These are phyloP conservation scores for Diatrype stigma DNA, from an alignment of 2,329 filamentous ascomycete genomes.

Conservation along the genomic window DNA sequence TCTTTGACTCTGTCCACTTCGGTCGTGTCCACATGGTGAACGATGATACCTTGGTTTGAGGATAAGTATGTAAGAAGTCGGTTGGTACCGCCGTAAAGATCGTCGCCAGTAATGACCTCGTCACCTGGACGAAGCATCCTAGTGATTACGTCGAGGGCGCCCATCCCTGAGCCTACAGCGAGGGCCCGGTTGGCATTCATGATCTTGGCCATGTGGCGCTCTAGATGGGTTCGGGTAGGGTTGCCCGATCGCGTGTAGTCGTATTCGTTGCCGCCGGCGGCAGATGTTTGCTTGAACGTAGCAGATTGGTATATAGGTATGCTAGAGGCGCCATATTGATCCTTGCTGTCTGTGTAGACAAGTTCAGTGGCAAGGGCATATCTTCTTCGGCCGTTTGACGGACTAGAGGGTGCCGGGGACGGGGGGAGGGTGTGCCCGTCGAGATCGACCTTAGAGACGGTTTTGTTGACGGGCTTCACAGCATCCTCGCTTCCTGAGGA, in stretches of 20 bases:
- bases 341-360: conserved; percentile 91
- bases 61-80: conserved; percentile 88
- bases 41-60: conserved; percentile 83
- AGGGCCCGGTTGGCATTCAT: conserved; percentile 92
- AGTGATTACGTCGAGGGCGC: conserved; percentile 92
- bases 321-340: conserved; percentile 96
- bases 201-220: conserved; percentile 96
- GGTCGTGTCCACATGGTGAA: conserved; percentile 96
- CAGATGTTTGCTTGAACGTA: conserved; percentile 91
- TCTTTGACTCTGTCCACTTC: conserved; percentile 64
- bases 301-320: conserved; percentile 98
- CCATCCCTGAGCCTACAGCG: conserved; percentile 96
- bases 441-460: conserved; percentile 63
- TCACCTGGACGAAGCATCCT: conserved; percentile 86
- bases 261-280: conserved; percentile 80
- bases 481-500: conserved; percentile 28
- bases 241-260: conserved; percentile 98
- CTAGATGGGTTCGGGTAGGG: conserved; percentile 90
- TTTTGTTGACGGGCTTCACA: conserved; percentile 45
- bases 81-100: conserved; percentile 94
- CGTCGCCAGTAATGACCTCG: conserved; percentile 94
- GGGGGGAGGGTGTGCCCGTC: conserved; percentile 84
- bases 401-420: conserved; percentile 89
- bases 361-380: conserved; percentile 95
- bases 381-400: conserved; percentile 71